phyloP scores from a whole-genome alignment of 2,329 filamentous ascomycete genomes.

The Dactylellina sp. region DNA sequence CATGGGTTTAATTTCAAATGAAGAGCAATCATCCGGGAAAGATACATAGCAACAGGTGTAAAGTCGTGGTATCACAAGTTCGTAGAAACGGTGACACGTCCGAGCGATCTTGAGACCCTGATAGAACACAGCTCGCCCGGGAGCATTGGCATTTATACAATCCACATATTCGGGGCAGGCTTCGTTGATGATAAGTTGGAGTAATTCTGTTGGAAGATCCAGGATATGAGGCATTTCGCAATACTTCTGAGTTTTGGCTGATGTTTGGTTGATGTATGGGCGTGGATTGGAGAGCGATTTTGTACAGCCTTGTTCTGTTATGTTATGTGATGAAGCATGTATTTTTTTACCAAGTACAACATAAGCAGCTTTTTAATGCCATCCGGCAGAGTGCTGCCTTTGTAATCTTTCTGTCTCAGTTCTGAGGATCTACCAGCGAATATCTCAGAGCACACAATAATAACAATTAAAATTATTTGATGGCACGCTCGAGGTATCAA shows the following conservation, averaged over 20 bases:
- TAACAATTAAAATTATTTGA: no score
- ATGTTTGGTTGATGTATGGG: neutral
- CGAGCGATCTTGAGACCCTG: constrained; percentile 1
- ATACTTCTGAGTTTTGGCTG: neutral
- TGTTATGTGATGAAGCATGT: no score
- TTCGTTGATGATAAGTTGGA: constrained; percentile 1
- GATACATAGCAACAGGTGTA: neutral
- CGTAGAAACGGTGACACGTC: constrained; percentile 13
- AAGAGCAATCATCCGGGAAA: no score
- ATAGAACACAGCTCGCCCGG: neutral
- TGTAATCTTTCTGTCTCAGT: no score
- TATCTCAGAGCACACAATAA: no score
- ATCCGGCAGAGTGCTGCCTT: no score
- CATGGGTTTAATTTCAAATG: no score
- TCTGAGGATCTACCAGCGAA: no score
- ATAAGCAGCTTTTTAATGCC: no score
- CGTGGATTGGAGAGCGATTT: no score
- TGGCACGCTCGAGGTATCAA: no score
- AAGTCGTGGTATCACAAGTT: constrained; percentile 1
- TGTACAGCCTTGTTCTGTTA: neutral
- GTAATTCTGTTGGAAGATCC: neutral
- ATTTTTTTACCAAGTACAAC: no score
- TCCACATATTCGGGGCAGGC: neutral
- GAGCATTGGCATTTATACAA: neutral
- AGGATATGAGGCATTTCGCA: neutral